Percentiles rank a stretch among this genome's conserved stretches.
These are phyloP conservation scores for Penicillium nucicola DNA, from an alignment of 495 filamentous ascomycete species.

Conservation along the genomic window DNA sequence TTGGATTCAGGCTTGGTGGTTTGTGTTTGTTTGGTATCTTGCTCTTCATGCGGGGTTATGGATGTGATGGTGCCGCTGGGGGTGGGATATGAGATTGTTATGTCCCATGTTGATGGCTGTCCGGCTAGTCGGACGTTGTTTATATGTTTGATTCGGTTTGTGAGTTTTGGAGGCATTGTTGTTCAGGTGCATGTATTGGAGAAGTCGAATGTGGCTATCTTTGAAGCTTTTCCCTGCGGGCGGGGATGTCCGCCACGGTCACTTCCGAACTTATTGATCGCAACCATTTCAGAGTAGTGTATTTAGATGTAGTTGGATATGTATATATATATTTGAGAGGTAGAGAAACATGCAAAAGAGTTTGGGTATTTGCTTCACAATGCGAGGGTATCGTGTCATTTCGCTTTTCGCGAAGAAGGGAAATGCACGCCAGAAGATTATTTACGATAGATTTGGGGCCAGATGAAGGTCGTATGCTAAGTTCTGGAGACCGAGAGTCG, in stretches of 20 bases:
- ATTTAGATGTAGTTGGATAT: background rate
- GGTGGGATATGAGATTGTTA: constrained; percentile 28
- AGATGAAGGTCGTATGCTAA: background rate
- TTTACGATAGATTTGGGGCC: no score
- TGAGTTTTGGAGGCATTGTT: constrained; percentile 26
- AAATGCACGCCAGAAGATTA: no score
- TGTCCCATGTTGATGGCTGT: constrained; percentile 37
- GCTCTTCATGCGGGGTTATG: constrained; percentile 28
- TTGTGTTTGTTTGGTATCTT: constrained; percentile 7
- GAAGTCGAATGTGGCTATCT: background rate
- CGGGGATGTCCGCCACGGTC: background rate
- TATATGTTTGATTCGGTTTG: constrained; percentile 23
- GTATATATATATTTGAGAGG: background rate
- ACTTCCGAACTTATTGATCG: background rate
- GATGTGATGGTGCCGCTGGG: constrained; percentile 33
- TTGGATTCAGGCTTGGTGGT: background rate
- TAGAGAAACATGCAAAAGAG: no score
- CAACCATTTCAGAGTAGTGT: no score
- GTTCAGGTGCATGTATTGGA: background rate
- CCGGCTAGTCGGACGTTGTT: constrained; percentile 37
- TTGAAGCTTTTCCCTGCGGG: no score
- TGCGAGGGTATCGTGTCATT: no score
- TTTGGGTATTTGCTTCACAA: no score
- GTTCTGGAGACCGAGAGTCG: background rate
- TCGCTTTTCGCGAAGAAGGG: no score